phyloP scores from a whole-genome alignment of 805 yeast genomes.

The Nadsonia fulvescens region DNA sequence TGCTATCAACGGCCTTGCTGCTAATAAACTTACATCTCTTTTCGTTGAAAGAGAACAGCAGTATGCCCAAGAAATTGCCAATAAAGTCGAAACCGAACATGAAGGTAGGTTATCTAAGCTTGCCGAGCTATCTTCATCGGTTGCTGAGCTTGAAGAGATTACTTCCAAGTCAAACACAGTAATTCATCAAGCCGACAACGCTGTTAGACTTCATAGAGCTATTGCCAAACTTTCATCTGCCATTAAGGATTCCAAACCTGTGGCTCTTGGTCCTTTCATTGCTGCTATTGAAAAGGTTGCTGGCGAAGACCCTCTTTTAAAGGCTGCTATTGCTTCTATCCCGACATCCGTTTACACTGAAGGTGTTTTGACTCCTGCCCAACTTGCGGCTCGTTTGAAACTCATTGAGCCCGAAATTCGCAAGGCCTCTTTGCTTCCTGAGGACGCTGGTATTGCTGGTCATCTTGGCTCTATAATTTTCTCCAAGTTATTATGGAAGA shows the following conservation, averaged over 20 bases:
- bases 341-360: constrained; percentile 26
- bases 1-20: constrained; percentile 50
- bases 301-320: constrained; percentile 31
- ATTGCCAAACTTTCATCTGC: constrained; percentile 25
- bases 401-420: constrained; percentile 71
- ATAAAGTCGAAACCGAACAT: constrained; percentile 55
- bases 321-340: constrained; percentile 28
- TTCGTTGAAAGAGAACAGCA: constrained; percentile 52
- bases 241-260: constrained; percentile 23
- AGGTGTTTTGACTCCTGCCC: constrained; percentile 62
- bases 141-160: constrained; percentile 34
- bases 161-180: constrained; percentile 22
- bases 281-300: constrained; percentile 20
- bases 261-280: constrained; percentile 20
- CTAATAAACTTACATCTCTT: constrained; percentile 50
- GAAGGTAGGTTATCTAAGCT: constrained; percentile 59
- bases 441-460: constrained; percentile 89
- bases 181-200: constrained; percentile 22
- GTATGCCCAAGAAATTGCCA: constrained; percentile 38
- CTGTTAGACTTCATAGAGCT: constrained; percentile 26
- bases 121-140: constrained; percentile 34
- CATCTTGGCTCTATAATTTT: constrained; percentile 68
- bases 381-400: constrained; percentile 64
- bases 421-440: constrained; percentile 76
- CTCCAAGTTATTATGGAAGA: constrained; percentile 57